phyloP scores from a whole-genome alignment of 768 basidiomycete genomes.

The Pleurotus citrinopileatus region DNA sequence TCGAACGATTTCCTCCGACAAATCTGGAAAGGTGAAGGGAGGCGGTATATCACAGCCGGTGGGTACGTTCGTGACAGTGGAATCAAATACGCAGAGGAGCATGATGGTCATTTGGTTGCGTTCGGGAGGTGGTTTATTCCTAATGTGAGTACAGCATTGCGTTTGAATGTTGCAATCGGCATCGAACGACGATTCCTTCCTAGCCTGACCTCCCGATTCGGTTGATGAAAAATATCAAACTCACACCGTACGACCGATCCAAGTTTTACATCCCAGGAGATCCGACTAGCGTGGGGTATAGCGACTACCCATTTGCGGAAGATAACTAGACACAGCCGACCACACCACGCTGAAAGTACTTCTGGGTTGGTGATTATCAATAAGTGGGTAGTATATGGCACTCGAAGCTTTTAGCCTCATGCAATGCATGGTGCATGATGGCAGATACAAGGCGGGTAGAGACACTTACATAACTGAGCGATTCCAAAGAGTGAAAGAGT shows the following conservation, averaged over 20 bases:
- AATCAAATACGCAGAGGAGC: conserved; percentile 20
- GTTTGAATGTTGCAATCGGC: neutral
- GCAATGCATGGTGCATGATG: no score
- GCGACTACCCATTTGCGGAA: conserved; percentile 25
- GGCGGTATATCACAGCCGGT: conserved; percentile 25
- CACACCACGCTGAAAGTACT: neutral
- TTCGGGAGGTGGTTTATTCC: conserved; percentile 14
- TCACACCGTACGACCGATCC: conserved; percentile 17
- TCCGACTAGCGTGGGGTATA: conserved; percentile 24
- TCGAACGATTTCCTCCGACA: conserved; percentile 18
- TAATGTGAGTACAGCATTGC: conserved; percentile 14
- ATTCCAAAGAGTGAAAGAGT: no score
- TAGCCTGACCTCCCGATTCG: conserved; percentile 31
- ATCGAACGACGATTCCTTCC: neutral
- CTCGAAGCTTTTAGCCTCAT: no score
- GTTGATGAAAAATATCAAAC: conserved; percentile 18
- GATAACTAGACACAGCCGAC: neutral
- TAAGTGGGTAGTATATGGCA: no score
- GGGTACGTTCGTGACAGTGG: conserved; percentile 27
- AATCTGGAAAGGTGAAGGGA: conserved; percentile 21
- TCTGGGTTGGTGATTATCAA: no score
- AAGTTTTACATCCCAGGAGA: conserved; percentile 24
- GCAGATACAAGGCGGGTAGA: no score
- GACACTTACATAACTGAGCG: no score
- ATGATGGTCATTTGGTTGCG: conserved; percentile 3